Evolutionary conservation across 129 eudicot species (phyloP), one percentile per base, ranked within the genome.

Genomic region (Cynara cardunculus): DNA sequence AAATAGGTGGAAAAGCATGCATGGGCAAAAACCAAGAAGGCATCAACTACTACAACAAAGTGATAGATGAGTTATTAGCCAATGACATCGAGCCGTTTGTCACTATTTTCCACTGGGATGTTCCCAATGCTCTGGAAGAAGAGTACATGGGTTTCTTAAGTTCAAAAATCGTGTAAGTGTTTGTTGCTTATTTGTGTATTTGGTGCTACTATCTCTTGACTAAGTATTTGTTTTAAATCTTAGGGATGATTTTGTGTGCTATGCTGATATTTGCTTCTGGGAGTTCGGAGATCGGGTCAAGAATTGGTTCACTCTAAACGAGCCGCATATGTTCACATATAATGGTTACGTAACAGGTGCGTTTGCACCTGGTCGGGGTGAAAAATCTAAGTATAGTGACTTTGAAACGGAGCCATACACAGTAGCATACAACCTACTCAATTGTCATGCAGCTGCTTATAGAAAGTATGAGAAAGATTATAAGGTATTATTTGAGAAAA

Each of bases 401-500:
- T n/a, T 44, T 44, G 59, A 44, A 44, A 44, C 59, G 18, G 59
- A 44, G n/a, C 59, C 59, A 44, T 44, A 44, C 2, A 44, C 59
- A 44, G 59, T 44, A 12, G 59, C 59, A 13, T 44, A 44, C 59
- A 44, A 44, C 59, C 59, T 44, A 44, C 59, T 44, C 59, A 44
- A 44, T n/a, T 44, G 59, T 44, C 59, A 44, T 44, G 59, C 59
- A 3, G n/a, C 59, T 44, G 59, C 59, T 44, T 44, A 44, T 14
- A 13, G 5, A 14, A 44, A 44, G 18, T 88, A 88, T 76, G 85
- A 68, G 64, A 72, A 78, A 0, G 85, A 82, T 18, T 85, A 87
- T 72, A 67, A 87, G 83, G 88, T 87, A 24, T 14, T 30, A 21
- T 26, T 41, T 24, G 3, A 71, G 0, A 16, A 14, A 64, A 19